These are phyloP conservation scores for Vanilla planifolia DNA, from an alignment of 106 monocot species.

Conservation along the genomic window DNA sequence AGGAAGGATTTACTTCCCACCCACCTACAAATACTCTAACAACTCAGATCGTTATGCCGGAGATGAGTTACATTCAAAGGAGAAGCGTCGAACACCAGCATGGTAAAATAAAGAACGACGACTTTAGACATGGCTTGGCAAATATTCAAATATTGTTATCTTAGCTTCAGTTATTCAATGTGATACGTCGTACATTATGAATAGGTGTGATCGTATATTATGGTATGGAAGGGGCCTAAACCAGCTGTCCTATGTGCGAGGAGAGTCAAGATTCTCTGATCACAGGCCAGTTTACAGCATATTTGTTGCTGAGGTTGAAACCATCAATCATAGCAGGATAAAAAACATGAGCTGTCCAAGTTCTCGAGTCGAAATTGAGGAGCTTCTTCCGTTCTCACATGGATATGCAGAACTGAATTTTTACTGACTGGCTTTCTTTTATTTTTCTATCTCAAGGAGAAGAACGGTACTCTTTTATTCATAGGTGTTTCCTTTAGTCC, in stretches of 20 bases:
- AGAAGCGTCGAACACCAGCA: slow-evolving; percentile 39
- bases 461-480: background rate
- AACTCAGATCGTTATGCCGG: slow-evolving; percentile 50
- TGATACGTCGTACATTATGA: background rate
- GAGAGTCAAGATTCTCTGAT: slow-evolving; percentile 58
- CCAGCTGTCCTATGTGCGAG: slow-evolving; percentile 55
- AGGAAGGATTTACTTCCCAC: slow-evolving; percentile 53
- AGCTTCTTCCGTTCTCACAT: slow-evolving; percentile 49
- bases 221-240: slow-evolving; percentile 64
- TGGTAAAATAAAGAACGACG: slow-evolving; percentile 20
- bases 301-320: slow-evolving; percentile 56
- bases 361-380: slow-evolving; percentile 59
- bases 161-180: background rate
- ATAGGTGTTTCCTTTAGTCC: background rate
- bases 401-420: slow-evolving; percentile 38
- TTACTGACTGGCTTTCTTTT: slow-evolving; percentile 9
- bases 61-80: slow-evolving; percentile 33
- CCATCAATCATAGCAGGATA: slow-evolving; percentile 25
- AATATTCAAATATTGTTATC: background rate
- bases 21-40: slow-evolving; percentile 45
- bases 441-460: background rate
- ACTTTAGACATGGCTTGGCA: too few species aligned
- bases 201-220: slow-evolving; percentile 65
- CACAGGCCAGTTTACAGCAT: slow-evolving; percentile 58
- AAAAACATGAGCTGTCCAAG: slow-evolving; percentile 35